phyloP scores from a whole-genome alignment of 805 yeast genomes.

The Wickerhamomyces kurtzmanii region DNA sequence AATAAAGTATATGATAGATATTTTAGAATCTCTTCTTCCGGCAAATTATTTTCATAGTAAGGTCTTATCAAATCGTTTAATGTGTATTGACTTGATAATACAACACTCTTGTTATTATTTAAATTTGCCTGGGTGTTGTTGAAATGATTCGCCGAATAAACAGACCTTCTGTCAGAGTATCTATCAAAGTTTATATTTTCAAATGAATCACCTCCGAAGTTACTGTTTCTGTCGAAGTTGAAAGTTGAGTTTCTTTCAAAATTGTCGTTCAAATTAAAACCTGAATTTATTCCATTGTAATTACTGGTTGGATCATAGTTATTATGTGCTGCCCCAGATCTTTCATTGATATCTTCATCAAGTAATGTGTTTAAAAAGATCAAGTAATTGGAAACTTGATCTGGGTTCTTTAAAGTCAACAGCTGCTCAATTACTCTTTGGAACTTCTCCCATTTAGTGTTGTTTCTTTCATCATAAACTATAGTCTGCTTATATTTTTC shows the following conservation, averaged over 20 bases:
- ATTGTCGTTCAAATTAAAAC: too few relatives aligned
- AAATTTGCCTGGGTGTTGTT: conserved; percentile 2
- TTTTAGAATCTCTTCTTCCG: conserved; percentile 32
- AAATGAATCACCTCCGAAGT: conserved; percentile 24
- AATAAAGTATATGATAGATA: conserved; percentile 42
- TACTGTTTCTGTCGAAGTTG: conserved; percentile 1
- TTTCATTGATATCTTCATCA: not conserved
- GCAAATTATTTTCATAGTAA: conserved; percentile 22
- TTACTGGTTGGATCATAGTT: not conserved
- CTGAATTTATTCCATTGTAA: not conserved
- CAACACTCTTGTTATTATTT: conserved; percentile 4
- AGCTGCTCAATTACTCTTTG: conserved; percentile 22
- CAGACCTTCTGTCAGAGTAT: conserved; percentile 26
- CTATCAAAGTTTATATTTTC: conserved; percentile 24
- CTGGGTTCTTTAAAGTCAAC: conserved; percentile 17
- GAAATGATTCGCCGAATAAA: conserved; percentile 16
- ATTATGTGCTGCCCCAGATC: not conserved
- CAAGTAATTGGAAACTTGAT: conserved; percentile 26
- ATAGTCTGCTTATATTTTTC: too few relatives aligned
- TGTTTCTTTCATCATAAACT: too few relatives aligned
- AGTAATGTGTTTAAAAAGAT: conserved; percentile 19
- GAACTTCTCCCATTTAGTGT: conserved; percentile 24
- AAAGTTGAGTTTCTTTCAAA: not conserved
- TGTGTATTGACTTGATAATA: conserved; percentile 9
- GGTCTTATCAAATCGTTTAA: conserved; percentile 20